Percentiles rank a stretch among this genome's conserved stretches.
Evolutionary conservation across 257 asterid genomes (phyloP).

Genomic region (Plantago major): DNA sequence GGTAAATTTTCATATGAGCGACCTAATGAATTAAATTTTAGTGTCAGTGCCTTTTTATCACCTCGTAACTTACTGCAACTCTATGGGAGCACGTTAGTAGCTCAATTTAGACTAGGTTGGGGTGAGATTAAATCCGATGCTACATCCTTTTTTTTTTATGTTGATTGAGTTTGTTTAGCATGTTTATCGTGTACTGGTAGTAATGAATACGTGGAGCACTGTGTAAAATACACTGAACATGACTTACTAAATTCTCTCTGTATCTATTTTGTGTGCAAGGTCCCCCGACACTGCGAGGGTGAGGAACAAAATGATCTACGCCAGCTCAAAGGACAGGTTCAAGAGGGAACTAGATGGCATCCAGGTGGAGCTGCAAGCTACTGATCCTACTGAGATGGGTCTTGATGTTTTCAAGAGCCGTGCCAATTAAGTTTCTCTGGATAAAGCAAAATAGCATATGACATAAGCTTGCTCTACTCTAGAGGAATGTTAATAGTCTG

Average conservation of each 20-base stretch:
- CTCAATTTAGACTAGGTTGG: no score
- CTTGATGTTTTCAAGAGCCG: constrained; percentile 54
- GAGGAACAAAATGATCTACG: constrained; percentile 58
- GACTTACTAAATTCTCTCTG: constrained; percentile 11
- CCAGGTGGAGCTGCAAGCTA: constrained; percentile 54
- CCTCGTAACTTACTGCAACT: not conserved
- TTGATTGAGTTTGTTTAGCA: no score
- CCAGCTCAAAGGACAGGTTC: constrained; percentile 58
- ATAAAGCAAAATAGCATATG: not conserved
- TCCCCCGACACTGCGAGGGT: constrained; percentile 47
- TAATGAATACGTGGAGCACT: no score
- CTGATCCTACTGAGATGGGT: constrained; percentile 56
- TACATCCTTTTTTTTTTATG: no score
- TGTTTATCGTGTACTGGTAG: no score
- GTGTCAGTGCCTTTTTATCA: not conserved
- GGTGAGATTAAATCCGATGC: no score
- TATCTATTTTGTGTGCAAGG: constrained; percentile 26
- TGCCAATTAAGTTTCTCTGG: constrained; percentile 21
- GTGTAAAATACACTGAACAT: no score
- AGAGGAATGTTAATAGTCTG: constrained; percentile 17
- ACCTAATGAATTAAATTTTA: not conserved
- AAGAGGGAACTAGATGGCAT: constrained; percentile 57
- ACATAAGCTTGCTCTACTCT: not conserved
- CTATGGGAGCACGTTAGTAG: no score
- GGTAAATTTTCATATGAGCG: constrained; percentile 19